Conservation (phyloP, 306 rosid species). For the Fagus sylvatica region DNA sequence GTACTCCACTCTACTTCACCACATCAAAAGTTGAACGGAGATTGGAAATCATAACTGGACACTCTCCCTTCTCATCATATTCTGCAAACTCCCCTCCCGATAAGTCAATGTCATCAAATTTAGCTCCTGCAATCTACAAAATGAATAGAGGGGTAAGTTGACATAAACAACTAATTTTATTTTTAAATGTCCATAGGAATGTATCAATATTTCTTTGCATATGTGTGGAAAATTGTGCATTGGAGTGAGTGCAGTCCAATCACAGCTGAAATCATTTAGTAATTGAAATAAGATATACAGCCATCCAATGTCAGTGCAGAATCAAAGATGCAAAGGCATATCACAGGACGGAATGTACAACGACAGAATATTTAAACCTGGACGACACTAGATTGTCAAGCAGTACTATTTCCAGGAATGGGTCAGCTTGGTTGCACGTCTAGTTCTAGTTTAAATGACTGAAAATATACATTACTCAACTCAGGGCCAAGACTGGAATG, state of each 20-base stretch:
- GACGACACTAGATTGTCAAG: neutral
- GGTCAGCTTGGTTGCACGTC: neutral
- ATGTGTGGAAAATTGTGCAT: neutral
- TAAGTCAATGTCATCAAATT: conserved; percentile 72
- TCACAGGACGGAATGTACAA: neutral
- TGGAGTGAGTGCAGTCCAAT: neutral
- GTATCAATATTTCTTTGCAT: neutral
- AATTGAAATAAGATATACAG: neutral
- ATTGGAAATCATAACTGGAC: conserved; percentile 79
- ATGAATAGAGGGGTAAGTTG: conserved; percentile 16
- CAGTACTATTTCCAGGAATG: neutral
- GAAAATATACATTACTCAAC: neutral
- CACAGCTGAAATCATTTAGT: neutral
- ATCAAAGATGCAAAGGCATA: neutral
- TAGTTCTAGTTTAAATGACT: neutral
- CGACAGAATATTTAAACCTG: neutral
- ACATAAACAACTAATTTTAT: neutral
- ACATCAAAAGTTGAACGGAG: conserved; percentile 62
- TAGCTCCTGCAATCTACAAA: conserved; percentile 67
- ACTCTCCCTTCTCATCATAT: conserved; percentile 89
- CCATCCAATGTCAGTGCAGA: too few species aligned
- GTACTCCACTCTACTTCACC: conserved; percentile 43
- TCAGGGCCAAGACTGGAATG: neutral
- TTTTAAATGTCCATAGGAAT: neutral
- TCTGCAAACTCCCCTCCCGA: conserved; percentile 72